phyloP scores from a whole-genome alignment of 1,284 basidiomycete genomes.

The Sanguinoderma infundibulare region DNA sequence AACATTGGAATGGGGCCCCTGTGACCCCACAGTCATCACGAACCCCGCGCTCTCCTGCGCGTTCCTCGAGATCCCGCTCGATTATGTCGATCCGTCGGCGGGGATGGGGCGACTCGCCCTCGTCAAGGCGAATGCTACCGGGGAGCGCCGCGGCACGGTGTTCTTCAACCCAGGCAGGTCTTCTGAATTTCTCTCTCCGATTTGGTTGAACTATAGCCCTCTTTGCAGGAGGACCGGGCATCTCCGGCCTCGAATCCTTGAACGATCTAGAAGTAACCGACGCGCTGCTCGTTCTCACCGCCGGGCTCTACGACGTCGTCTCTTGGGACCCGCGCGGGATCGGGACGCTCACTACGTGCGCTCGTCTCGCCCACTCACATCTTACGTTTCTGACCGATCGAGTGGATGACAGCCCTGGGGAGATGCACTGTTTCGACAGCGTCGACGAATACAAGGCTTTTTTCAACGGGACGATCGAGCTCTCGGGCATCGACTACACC shows the following conservation, averaged over 20 bases:
- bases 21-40: background rate
- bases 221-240: background rate
- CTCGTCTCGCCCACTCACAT: background rate
- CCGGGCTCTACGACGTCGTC: constrained; percentile 14
- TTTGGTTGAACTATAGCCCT: background rate
- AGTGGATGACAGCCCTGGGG: constrained; percentile 5
- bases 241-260: background rate
- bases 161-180: constrained; percentile 16
- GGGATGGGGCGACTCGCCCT: constrained; percentile 12
- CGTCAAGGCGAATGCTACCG: constrained; percentile 16
- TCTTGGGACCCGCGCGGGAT: constrained; percentile 22
- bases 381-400: background rate
- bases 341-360: constrained; percentile 8
- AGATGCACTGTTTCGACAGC: constrained; percentile 13
- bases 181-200: background rate
- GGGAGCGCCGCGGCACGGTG: constrained; percentile 8
- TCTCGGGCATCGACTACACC: constrained; percentile 11
- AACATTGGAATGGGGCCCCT: constrained; percentile 10
- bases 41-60: constrained; percentile 13
- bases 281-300: constrained; percentile 5
- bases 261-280: background rate
- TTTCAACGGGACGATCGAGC: constrained; percentile 14
- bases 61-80: constrained; percentile 15
- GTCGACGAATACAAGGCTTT: constrained; percentile 5
- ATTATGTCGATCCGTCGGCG: constrained; percentile 13